Conservation (phyloP, 495 filamentous ascomycete genomes). For the Talaromyces nanjingensis region DNA sequence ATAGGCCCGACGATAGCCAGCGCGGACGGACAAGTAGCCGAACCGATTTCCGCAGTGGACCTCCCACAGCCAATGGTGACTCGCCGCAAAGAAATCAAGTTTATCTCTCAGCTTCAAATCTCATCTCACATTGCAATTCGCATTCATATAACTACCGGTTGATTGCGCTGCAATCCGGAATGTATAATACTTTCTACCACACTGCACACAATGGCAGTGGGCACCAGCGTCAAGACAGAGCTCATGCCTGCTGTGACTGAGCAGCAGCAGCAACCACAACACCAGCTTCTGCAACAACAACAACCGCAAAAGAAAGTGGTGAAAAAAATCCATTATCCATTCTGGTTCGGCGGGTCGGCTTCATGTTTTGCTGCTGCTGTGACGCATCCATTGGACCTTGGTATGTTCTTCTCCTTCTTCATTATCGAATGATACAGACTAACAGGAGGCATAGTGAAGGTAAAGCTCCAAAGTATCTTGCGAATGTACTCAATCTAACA, state of each 20-base stretch:
- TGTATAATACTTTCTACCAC: not conserved
- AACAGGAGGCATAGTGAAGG: not conserved
- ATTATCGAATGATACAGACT: not conserved
- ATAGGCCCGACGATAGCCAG: not conserved
- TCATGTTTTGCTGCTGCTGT: slow-evolving; percentile 83
- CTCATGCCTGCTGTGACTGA: not conserved
- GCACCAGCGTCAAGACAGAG: slow-evolving; percentile 7
- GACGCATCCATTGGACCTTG: slow-evolving; percentile 81
- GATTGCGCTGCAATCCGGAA: slow-evolving; percentile 5
- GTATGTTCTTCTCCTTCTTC: slow-evolving; percentile 22
- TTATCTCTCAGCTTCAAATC: not conserved
- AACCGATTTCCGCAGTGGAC: not conserved
- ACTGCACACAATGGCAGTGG: slow-evolving; percentile 5
- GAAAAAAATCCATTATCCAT: slow-evolving; percentile 60
- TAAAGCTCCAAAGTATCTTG: not conserved
- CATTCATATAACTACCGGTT: not conserved
- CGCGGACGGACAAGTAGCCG: not conserved
- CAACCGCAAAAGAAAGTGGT: slow-evolving; percentile 20
- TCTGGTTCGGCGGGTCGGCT: slow-evolving; percentile 94
- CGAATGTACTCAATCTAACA: not conserved
- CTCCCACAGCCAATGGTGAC: not conserved
- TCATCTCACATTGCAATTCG: not conserved
- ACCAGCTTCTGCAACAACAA: slow-evolving; percentile 9
- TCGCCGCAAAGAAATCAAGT: not conserved
- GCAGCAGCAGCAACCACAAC: slow-evolving; percentile 11